These are phyloP conservation scores for Luzula sylvatica DNA, from an alignment of 176 grass and related monocot species.

Conservation along the genomic window DNA sequence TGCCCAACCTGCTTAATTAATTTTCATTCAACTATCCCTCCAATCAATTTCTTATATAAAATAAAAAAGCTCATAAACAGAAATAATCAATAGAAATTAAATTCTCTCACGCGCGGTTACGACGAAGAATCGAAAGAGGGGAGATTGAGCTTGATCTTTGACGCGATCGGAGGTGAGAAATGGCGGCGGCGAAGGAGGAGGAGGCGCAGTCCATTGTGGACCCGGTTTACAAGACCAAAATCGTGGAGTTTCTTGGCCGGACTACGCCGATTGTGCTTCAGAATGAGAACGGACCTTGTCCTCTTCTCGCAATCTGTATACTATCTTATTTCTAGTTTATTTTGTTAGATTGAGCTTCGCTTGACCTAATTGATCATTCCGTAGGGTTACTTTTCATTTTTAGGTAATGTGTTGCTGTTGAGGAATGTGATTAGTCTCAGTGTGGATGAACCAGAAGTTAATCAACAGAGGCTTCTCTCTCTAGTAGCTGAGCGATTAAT, in stretches of 20 bases:
- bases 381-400: not conserved
- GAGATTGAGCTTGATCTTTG: not conserved
- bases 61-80: conserved; percentile 2
- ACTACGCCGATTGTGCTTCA: conserved; percentile 80
- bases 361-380: conserved; percentile 4
- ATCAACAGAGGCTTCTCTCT: conserved; percentile 83
- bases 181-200: conserved; percentile 27
- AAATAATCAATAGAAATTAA: not conserved
- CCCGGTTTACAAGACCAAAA: conserved; percentile 72
- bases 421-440: conserved; percentile 81
- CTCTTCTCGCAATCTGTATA: conserved; percentile 94
- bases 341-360: conserved; percentile 2
- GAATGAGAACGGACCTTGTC: conserved; percentile 97
- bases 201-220: conserved; percentile 27
- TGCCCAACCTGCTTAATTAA: conserved; percentile 19
- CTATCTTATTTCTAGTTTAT: not conserved
- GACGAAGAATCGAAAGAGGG: not conserved
- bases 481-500: conserved; percentile 91
- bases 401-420: conserved; percentile 92
- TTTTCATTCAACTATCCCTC: conserved; percentile 8
- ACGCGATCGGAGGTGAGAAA: not conserved
- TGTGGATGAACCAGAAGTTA: conserved; percentile 72
- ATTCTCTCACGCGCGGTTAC: conserved; percentile 7
- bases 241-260: conserved; percentile 83
- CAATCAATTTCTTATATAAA: not conserved